Base-by-base conservation (phyloP, 345 rosid genomes). In the Pugionium cornutum region DNA sequence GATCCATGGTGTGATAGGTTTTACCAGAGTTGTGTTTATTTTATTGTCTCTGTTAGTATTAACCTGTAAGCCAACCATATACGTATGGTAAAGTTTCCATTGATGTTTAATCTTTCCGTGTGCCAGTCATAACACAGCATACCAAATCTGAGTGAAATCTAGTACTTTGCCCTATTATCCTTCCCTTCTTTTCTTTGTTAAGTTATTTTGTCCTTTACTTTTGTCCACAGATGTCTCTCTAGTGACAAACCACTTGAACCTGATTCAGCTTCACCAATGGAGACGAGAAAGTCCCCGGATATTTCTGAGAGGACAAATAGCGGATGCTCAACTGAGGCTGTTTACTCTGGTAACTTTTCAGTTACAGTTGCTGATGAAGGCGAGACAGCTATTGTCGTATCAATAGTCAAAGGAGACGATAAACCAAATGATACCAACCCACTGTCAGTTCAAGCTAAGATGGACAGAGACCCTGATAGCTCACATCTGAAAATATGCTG, bases 331-430 rank as follows among this genome's bases (percentile, higher is more conserved):
- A 73, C 67, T 6, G 83, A 88, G 69, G 77, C 76, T 77, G 35
- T 82, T 59, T 83, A 77, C 50, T 68, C 84, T 60, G 82, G 95
- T 64, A 90, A 88, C 62, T 50, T 94, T 67, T 79, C 92, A 68
- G 85, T 94, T 53, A 81, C 91, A 64, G 78, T 90, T 55, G 97
- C 95, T 69, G 99, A 90, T 80, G 82, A 82, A 49, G 99, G 99
- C 58, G 98, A 92, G 79, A 90, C 97, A 2, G 99, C 96, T 50
- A 33, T 94, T 74, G 92, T 94, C 63, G 90, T 94, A 73, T 86
- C 99, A 58, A 82, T 84, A 78, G 82, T 86, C 26, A 80, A 78
- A 58, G 86, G 64, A 52, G 82, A 76, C 46, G 81, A 86, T 41
- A 76, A 78, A 75, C 77, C 83, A 62, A 77, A 71, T 62, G 78